A percentile compares a stretch with the other conserved stretches of the same genome.
Evolutionary conservation across 169 alveolate species (phyloP).

Genomic region (Ichthyophthirius multifiliis): DNA sequence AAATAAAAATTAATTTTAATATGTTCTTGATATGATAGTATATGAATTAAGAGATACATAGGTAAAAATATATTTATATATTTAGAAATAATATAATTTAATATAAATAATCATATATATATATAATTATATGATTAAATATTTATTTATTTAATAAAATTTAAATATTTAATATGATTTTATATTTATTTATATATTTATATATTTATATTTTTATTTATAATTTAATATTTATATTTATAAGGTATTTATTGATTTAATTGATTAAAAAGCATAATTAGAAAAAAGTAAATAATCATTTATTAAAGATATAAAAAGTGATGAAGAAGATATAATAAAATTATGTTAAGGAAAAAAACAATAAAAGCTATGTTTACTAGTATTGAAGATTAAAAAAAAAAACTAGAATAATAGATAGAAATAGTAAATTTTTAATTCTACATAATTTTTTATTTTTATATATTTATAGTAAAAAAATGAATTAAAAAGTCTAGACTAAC

Average conservation of each 20-base stretch:
- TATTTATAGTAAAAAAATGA: conserved; percentile 1
- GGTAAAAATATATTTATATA: no score
- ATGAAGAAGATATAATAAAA: conserved; percentile 1
- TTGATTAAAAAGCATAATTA: not conserved
- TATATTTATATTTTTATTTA: no score
- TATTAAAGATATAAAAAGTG: conserved; percentile 12
- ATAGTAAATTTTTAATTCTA: not conserved
- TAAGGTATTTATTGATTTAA: conserved; percentile 13
- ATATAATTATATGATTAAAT: no score
- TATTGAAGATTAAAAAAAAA: not conserved
- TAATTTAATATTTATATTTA: no score
- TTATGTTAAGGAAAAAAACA: conserved; percentile 9
- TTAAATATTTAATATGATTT: no score
- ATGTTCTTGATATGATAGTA: not conserved
- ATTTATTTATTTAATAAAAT: no score
- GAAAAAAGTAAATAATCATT: conserved; percentile 2
- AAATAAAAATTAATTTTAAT: not conserved
- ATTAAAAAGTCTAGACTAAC: not conserved
- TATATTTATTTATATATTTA: no score
- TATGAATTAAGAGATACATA: conserved; percentile 34
- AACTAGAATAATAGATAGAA: not conserved
- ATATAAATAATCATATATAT: no score
- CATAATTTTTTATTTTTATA: not conserved
- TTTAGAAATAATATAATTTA: not conserved
- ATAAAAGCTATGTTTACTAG: not conserved